Percentiles rank a stretch among this genome's conserved stretches.
phyloP scores from a whole-genome alignment of 352 stramenopile genomes.

The Phytophthora uliginosa region DNA sequence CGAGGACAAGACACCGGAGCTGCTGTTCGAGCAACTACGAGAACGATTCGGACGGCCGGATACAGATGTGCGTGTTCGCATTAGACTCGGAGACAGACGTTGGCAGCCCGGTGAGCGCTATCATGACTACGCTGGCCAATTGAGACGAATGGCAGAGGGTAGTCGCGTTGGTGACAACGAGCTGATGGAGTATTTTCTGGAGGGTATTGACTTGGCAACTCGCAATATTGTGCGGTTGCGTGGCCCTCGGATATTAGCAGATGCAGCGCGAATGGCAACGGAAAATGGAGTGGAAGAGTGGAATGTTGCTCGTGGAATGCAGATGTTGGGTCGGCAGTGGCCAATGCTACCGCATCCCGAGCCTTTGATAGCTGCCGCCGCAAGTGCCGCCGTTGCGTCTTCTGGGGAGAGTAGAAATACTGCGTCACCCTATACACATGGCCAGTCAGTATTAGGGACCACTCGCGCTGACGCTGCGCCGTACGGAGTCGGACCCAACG shows the following conservation, averaged over 20 bases:
- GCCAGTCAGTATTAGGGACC: background rate
- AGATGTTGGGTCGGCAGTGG: background rate
- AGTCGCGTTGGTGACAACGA: background rate
- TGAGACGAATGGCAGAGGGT: background rate
- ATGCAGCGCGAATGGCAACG: background rate
- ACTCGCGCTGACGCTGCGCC: too few relatives aligned
- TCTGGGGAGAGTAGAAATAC: background rate
- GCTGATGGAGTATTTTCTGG: background rate
- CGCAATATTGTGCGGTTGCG: background rate
- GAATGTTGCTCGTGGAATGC: background rate
- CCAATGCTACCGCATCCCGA: background rate
- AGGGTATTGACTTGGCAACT: background rate
- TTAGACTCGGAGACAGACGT: background rate
- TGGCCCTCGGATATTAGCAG: background rate
- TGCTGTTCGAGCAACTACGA: background rate
- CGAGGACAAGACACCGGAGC: background rate
- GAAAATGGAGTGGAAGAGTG: background rate
- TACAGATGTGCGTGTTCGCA: background rate
- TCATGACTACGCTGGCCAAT: background rate
- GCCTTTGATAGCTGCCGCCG: background rate
- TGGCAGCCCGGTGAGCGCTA: background rate
- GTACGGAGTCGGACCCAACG: background rate
- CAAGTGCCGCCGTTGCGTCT: background rate
- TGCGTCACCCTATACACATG: background rate
- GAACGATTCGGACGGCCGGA: background rate